phyloP scores from a whole-genome alignment of 2,329 filamentous ascomycete genomes.

The Botryosphaeria dothidea region DNA sequence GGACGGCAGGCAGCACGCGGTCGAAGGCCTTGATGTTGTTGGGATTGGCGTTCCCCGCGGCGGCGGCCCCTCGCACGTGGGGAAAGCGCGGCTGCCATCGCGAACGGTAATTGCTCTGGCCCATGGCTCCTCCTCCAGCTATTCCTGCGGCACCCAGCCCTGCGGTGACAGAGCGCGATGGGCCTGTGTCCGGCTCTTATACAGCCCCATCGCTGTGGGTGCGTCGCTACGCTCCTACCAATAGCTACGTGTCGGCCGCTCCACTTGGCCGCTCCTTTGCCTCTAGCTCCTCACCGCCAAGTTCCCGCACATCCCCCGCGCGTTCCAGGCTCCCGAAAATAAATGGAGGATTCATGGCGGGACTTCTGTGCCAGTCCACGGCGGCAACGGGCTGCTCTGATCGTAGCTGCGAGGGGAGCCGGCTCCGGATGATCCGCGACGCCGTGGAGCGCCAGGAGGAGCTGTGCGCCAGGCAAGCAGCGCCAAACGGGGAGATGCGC shows the following conservation, averaged over 20 bases:
- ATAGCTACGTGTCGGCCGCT: slow-evolving; percentile 17
- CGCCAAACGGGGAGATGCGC: not conserved
- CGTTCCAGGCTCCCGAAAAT: not conserved
- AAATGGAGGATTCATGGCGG: not conserved
- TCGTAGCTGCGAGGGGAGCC: not conserved
- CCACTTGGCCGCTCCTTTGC: slow-evolving; percentile 8
- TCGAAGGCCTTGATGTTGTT: not conserved
- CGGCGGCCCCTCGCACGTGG: not conserved
- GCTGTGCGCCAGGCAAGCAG: not conserved
- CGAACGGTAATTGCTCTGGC: slow-evolving; percentile 1
- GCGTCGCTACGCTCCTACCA: slow-evolving; percentile 6
- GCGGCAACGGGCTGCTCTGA: not conserved
- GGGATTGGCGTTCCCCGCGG: not conserved
- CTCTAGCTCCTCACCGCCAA: slow-evolving; percentile 3
- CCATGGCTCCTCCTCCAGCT: slow-evolving; percentile 4
- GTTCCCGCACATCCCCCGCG: slow-evolving; percentile 10
- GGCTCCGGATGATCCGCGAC: not conserved
- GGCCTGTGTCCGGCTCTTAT: slow-evolving; percentile 4
- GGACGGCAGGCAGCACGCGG: slow-evolving; percentile 2
- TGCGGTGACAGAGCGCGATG: not conserved
- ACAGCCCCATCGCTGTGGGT: slow-evolving; percentile 11
- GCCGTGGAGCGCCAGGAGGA: not conserved
- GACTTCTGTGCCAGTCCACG: not conserved
- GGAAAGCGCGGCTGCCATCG: slow-evolving; percentile 9
- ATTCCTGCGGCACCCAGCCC: not conserved